Base-by-base conservation (phyloP, 2,329 filamentous ascomycete genomes). In the Sclerotinia nivalis region DNA sequence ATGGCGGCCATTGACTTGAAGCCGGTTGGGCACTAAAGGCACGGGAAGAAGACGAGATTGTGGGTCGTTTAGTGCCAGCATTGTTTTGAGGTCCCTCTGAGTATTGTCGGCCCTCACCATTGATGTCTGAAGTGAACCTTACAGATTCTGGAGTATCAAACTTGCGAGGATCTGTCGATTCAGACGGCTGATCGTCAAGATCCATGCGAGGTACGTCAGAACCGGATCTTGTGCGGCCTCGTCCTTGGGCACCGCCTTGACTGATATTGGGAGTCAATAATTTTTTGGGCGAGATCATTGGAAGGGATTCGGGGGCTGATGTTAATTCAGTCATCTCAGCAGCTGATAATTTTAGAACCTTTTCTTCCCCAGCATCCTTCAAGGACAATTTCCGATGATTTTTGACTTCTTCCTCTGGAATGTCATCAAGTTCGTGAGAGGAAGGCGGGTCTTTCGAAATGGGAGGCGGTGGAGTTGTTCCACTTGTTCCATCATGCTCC, bases 291-390 rank as follows among this genome's bases (percentile, higher is more conserved):
- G 83, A 78, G 1, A 85, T 84, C 0, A 89, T 78, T 18, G 88
- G 87, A 2, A 90, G 79, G 0, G 87, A 89, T 40, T 87, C 85
- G 8, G 86, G 86, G 1, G 85, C 83, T 40, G 83, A 84, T 20
- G 85, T 84, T 70, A 90, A 79, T 71, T 87, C 84, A 67, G 87
- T 84, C 76, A 89, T 88, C 74, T 88, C 85, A 50, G 82, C 84
- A 10, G 85, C 85, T 0, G 87, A 88, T 37, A 89, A 80, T 50
- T 86, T 84, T 68, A 85, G 83, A 60, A 88, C 79, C 61, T 71
- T 72, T 43, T 69, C 71, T 83, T 84, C 71, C 58, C 70, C 71
- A 15, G 52, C 59, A 60, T 72, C 75, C 2, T 73, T 69, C 5
- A 72, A 55, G 13, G 76, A 76, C 18, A 72, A 58, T 52, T 75